phyloP scores from a whole-genome alignment of 129 eudicot genomes.

The Solidago caesia region DNA sequence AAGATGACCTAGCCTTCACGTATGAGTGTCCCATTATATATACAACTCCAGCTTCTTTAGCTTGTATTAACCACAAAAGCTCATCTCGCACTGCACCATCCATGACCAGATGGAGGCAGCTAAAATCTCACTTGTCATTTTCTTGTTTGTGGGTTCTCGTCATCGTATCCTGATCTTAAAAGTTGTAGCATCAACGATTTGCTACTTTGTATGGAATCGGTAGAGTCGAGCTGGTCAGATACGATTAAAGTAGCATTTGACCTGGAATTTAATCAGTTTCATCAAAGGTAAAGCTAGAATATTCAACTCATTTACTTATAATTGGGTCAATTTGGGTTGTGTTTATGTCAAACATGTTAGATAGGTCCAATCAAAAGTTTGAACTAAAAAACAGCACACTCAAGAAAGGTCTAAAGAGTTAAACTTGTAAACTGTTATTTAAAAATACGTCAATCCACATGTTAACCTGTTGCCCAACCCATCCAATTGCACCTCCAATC shows the following conservation, averaged over 20 bases:
- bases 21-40: conserved; percentile 94
- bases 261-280: conserved; percentile 13
- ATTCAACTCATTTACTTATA: not conserved
- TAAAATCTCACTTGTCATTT: conserved; percentile 69
- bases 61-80: conserved; percentile 70
- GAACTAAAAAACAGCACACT: not conserved
- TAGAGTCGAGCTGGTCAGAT: conserved; percentile 45
- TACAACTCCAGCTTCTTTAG: conserved; percentile 96
- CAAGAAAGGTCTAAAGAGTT: too few species aligned
- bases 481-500: too few species aligned
- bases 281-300: not conserved
- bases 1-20: conserved; percentile 76
- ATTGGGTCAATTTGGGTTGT: not conserved
- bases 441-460: too few species aligned
- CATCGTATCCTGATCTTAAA: conserved; percentile 71
- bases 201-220: conserved; percentile 56
- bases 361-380: not conserved
- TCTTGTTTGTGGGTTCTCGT: conserved; percentile 65
- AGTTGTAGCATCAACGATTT: conserved; percentile 73
- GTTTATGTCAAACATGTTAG: not conserved
- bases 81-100: conserved; percentile 69
- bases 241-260: conserved; percentile 59
- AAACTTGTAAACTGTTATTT: too few species aligned
- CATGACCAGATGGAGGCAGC: conserved; percentile 52
- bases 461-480: not conserved